Evolutionary conservation across 1,139 yeast genomes (phyloP).

Genomic region (Suhomyces maxii): DNA sequence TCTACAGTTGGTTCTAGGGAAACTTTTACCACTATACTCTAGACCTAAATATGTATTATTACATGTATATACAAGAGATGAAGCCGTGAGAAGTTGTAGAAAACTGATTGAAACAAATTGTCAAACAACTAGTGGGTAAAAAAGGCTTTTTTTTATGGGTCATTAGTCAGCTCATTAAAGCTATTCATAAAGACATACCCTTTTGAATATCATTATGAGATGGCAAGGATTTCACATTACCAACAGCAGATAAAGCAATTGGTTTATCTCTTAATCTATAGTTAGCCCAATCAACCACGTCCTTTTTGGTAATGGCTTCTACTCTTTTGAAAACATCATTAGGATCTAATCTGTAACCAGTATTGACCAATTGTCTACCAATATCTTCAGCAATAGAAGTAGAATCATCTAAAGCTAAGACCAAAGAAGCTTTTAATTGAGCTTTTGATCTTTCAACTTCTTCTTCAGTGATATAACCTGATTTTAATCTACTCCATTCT

Average conservation of each 20-base stretch:
- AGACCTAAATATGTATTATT: background rate
- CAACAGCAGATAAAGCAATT: slow-evolving; percentile 86
- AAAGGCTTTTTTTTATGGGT: background rate
- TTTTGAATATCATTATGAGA: slow-evolving; percentile 52
- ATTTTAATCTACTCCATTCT: slow-evolving; percentile 86
- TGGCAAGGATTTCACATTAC: slow-evolving; percentile 68
- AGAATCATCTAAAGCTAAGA: slow-evolving; percentile 88
- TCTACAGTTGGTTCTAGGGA: too few species aligned
- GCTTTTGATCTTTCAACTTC: slow-evolving; percentile 95
- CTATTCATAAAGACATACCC: slow-evolving; percentile 31
- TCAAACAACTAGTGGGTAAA: too few species aligned
- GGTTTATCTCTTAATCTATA: slow-evolving; percentile 77
- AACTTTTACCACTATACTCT: too few species aligned
- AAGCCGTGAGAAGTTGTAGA: too few species aligned
- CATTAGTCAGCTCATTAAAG: too few species aligned
- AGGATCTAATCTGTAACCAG: slow-evolving; percentile 87
- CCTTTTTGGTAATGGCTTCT: slow-evolving; percentile 73
- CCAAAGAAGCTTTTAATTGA: slow-evolving; percentile 87
- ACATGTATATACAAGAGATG: slow-evolving; percentile 1
- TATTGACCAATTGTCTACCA: slow-evolving; percentile 94
- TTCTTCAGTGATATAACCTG: slow-evolving; percentile 72
- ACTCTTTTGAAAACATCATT: slow-evolving; percentile 89
- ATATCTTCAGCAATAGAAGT: slow-evolving; percentile 97
- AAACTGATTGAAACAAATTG: too few species aligned
- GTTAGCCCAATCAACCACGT: slow-evolving; percentile 87